phyloP scores from a whole-genome alignment of 2,329 filamentous ascomycete species.

The Ilyonectria destructans region DNA sequence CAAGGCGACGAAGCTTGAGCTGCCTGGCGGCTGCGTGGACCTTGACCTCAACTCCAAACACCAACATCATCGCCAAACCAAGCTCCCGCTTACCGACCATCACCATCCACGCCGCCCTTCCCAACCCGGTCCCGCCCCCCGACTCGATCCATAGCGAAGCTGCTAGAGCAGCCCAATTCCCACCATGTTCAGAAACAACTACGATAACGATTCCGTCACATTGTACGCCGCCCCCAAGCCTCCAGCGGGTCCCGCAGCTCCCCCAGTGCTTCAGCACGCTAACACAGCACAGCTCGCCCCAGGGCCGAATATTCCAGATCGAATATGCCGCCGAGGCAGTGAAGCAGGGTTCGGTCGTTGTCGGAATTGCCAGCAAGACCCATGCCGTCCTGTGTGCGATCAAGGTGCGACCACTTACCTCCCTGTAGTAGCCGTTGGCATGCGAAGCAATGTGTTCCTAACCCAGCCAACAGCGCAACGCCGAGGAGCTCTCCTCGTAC shows the following conservation, averaged over 20 bases:
- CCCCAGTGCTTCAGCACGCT: constrained; percentile 43
- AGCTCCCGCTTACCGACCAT: constrained; percentile 35
- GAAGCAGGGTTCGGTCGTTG: constrained; percentile 98
- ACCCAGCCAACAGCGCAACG: constrained; percentile 82
- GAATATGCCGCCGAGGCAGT: constrained; percentile 99
- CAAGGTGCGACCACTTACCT: constrained; percentile 76
- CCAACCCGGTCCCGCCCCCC: constrained; percentile 22
- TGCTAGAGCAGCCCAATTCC: constrained; percentile 41
- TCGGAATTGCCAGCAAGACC: constrained; percentile 97
- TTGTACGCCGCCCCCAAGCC: constrained; percentile 77
- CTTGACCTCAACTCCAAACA: constrained; percentile 41
- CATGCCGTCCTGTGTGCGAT: constrained; percentile 96
- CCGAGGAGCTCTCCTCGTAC: constrained; percentile 99
- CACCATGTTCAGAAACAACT: constrained; percentile 98
- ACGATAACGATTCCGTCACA: constrained; percentile 99
- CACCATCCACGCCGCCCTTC: constrained; percentile 32
- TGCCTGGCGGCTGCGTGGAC: constrained; percentile 52
- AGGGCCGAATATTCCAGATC: constrained; percentile 99
- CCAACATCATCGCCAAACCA: constrained; percentile 41
- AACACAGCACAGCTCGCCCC: constrained; percentile 82
- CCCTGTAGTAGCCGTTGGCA: constrained; percentile 24
- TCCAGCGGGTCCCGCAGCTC: constrained; percentile 35
- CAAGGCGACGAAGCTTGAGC: constrained; percentile 57
- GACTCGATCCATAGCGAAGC: constrained; percentile 36
- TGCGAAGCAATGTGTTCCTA: constrained; percentile 20